Evolutionary conservation across 169 alveolate genomes (phyloP).

Genomic region (Plasmodium gonderi): DNA sequence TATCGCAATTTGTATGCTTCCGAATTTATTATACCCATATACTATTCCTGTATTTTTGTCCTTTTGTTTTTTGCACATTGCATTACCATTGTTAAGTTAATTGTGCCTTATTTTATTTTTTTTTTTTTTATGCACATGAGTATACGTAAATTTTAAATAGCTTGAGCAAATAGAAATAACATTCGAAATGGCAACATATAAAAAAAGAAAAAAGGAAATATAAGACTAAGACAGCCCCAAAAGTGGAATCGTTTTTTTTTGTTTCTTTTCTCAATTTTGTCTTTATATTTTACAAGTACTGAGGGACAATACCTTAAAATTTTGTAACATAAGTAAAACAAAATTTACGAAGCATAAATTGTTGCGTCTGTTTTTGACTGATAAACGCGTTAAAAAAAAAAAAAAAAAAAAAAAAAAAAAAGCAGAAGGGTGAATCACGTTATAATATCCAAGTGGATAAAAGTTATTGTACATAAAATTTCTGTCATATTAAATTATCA

Average conservation of each 20-base stretch:
- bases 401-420: too few species aligned
- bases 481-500: too few species aligned
- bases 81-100: not conserved
- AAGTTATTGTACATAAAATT: too few species aligned
- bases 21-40: too few species aligned
- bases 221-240: not conserved
- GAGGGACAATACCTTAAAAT: not conserved
- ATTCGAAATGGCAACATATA: too few species aligned
- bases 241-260: not conserved
- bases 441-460: too few species aligned
- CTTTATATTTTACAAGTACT: not conserved
- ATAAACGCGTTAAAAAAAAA: too few species aligned
- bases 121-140: not conserved
- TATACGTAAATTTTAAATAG: not conserved
- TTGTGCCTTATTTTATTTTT: not conserved
- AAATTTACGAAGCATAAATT: not conserved
- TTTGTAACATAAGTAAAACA: not conserved
- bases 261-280: not conserved
- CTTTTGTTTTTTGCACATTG: not conserved
- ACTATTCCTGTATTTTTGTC: not conserved
- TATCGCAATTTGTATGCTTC: too few species aligned
- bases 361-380: not conserved
- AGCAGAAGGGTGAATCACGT: too few species aligned
- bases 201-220: not conserved
- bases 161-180: not conserved